Evolutionary conservation across 208 protist species (phyloP), one percentile per base, ranked within the genome.

Genomic region (Phytomonas sp.): DNA sequence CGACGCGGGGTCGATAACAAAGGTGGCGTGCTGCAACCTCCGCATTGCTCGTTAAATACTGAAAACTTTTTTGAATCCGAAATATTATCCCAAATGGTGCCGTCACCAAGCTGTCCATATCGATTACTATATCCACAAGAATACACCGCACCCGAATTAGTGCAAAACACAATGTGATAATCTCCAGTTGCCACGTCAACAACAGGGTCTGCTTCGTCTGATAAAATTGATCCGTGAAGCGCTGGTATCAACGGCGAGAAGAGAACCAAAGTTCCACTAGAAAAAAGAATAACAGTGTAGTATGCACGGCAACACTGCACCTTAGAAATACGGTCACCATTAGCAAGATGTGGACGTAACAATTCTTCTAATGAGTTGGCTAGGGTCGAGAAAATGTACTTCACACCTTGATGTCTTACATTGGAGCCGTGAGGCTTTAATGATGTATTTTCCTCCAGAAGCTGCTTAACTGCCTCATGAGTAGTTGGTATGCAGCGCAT

Each of bases 61-160:
- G 8, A 40, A 33, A 37, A 36, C 8, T 60, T 13, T 30, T 67
- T 13, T 60, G 29, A 51, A 34, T 30, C 31, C n/a, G 59, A 23
- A 51, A 34, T 8, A 70, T 30, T 60, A 13, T 62, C 64, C 88
- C 90, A 95, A 34, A 95, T 78, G 4, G 78, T 84, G 33, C 85
- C 90, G 71, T 93, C 86, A 26, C 90, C 90, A 31, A 95, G 80
- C 78, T 95, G 90, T 13, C 90, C 90, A 72, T 91, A 83, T 23
- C 67, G 77, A 67, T 95, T 95, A 68, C 81, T 75, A 70, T 81
- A 93, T 62, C 90, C 87, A 63, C 85, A 90, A 26, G 68, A 89
- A 80, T 84, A 92, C 8, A 92, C 84, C 2, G 77, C 76, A 51
- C 90, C 90, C 13, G 81, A 81, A 4, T 72, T 71, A 11, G 85